These are phyloP conservation scores for Arachnopeziza araneosa DNA, from an alignment of 2,329 filamentous ascomycete species.

Conservation along the genomic window DNA sequence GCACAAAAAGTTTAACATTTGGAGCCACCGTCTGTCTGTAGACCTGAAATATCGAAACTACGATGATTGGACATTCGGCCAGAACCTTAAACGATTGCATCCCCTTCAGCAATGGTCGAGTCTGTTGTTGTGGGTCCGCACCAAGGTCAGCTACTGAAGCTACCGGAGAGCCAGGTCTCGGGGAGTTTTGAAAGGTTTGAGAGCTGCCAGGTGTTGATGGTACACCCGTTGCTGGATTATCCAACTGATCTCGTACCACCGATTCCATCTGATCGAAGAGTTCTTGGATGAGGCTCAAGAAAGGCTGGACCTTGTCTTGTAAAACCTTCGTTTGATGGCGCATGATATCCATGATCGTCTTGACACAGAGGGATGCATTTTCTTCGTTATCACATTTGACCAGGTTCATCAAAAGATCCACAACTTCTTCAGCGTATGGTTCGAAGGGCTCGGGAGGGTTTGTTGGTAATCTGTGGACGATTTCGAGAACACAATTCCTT, in stretches of 20 bases:
- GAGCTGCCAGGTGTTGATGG: constrained; percentile 63
- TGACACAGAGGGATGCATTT: constrained; percentile 96
- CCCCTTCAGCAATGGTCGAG: constrained; percentile 76
- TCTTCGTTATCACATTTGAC: constrained; percentile 95
- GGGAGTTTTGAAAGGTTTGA: constrained; percentile 70
- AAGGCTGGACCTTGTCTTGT: constrained; percentile 76
- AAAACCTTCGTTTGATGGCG: constrained; percentile 85
- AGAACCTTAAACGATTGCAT: constrained; percentile 99
- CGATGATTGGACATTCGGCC: constrained; percentile 96
- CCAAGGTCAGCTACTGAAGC: constrained; percentile 76
- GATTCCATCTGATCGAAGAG: constrained; percentile 94
- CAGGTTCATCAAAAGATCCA: constrained; percentile 83
- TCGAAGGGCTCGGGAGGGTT: constrained; percentile 76
- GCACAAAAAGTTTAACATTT: constrained; percentile 89
- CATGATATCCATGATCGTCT: constrained; percentile 95
- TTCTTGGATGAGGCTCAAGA: constrained; percentile 87
- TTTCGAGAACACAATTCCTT: constrained; percentile 89
- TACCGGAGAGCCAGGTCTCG: constrained; percentile 83
- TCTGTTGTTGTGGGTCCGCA: constrained; percentile 73
- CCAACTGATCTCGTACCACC: constrained; percentile 92
- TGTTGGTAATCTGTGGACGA: constrained; percentile 78
- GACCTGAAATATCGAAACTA: constrained; percentile 95
- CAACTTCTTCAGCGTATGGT: constrained; percentile 79
- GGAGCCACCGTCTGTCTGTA: constrained; percentile 73
- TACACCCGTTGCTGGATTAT: constrained; percentile 61